phyloP scores from a whole-genome alignment of 768 basidiomycete species.

The Favolaschia claudopus region DNA sequence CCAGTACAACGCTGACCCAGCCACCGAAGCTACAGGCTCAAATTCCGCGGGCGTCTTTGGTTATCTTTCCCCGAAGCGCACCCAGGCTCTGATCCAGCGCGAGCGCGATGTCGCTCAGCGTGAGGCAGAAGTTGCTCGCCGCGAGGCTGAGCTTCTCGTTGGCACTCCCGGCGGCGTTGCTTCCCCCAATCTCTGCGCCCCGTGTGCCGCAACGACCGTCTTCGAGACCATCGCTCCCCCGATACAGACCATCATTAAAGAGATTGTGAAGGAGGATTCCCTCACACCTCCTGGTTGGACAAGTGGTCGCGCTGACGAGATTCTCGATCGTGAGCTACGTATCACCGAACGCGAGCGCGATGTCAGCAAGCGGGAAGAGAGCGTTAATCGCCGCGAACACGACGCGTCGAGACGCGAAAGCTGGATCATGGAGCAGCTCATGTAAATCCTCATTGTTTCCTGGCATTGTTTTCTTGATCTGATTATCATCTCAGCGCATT shows the following conservation, averaged over 20 bases:
- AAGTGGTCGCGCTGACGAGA: slow-evolving; percentile 78
- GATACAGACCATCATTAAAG: slow-evolving; percentile 84
- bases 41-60: slow-evolving; percentile 67
- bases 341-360: slow-evolving; percentile 88
- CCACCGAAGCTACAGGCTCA: slow-evolving; percentile 44
- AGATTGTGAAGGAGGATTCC: slow-evolving; percentile 84
- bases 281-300: slow-evolving; percentile 84
- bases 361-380: slow-evolving; percentile 86
- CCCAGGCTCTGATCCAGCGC: slow-evolving; percentile 79
- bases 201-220: slow-evolving; percentile 61
- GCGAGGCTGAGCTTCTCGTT: slow-evolving; percentile 84
- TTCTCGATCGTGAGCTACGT: slow-evolving; percentile 85
- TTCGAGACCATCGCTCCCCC: slow-evolving; percentile 64
- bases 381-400: slow-evolving; percentile 84
- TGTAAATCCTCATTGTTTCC: slow-evolving; percentile 56
- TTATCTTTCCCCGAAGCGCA: slow-evolving; percentile 82
- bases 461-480: neutral
- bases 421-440: slow-evolving; percentile 94
- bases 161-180: slow-evolving; percentile 85
- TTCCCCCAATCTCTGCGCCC: slow-evolving; percentile 59
- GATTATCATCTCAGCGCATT: slow-evolving; percentile 57
- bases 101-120: slow-evolving; percentile 83
- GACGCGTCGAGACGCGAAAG: slow-evolving; percentile 86
- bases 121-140: slow-evolving; percentile 88
- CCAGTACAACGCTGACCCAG: slow-evolving; percentile 42